Evolutionary conservation across 2,329 filamentous ascomycete genomes (phyloP).

Genomic region (Talaromyces sp.): DNA sequence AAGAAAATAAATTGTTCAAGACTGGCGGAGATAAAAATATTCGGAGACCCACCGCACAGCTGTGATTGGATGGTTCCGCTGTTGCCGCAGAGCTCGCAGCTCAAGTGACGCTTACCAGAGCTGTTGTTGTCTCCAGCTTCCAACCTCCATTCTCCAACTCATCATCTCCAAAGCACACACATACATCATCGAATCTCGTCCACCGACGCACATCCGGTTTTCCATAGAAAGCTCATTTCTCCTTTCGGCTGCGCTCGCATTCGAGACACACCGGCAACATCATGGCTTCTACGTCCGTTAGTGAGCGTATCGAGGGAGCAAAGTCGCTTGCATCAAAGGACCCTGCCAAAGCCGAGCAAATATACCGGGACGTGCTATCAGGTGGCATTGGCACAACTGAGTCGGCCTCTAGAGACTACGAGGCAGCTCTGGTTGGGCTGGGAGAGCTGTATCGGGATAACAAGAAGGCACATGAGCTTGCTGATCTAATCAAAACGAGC

Average conservation of each 20-base stretch:
- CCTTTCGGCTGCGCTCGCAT: background rate
- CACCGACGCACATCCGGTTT: background rate
- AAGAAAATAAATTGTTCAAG: slow-evolving; percentile 4
- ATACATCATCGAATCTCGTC: background rate
- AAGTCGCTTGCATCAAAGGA: slow-evolving; percentile 76
- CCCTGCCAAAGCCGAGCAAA: slow-evolving; percentile 74
- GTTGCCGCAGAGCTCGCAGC: slow-evolving; percentile 7
- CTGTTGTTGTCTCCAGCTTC: slow-evolving; percentile 1
- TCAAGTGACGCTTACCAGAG: slow-evolving; percentile 10
- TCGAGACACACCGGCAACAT: slow-evolving; percentile 20
- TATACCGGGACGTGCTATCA: slow-evolving; percentile 85
- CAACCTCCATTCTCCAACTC: background rate
- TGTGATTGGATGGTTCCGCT: slow-evolving; percentile 6
- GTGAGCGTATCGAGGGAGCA: slow-evolving; percentile 76
- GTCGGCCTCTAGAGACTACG: slow-evolving; percentile 83
- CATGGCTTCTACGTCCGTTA: slow-evolving; percentile 50
- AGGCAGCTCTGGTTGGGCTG: slow-evolving; percentile 78
- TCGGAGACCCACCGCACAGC: background rate
- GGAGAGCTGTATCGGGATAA: slow-evolving; percentile 85
- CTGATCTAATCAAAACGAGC: slow-evolving; percentile 84
- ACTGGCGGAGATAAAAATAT: slow-evolving; percentile 13
- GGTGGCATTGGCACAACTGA: slow-evolving; percentile 81
- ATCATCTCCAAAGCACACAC: background rate
- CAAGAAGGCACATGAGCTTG: slow-evolving; percentile 76
- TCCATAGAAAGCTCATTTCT: slow-evolving; percentile 13